Evolutionary conservation across 345 rosid species (phyloP).

Genomic region (Populus davidiana): DNA sequence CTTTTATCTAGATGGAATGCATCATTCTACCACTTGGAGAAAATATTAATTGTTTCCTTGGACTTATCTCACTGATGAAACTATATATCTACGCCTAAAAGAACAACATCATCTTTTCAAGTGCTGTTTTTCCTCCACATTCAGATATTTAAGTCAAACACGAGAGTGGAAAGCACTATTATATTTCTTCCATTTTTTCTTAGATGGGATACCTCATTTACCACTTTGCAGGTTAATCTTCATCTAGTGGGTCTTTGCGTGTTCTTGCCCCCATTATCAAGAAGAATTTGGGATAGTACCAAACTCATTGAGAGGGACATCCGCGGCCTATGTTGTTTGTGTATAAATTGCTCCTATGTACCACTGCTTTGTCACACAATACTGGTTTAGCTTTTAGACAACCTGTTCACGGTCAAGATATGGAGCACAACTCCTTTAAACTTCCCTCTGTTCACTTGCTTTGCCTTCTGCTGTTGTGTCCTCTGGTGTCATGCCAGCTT

Average conservation of each 20-base stretch:
- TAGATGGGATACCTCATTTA: constrained; percentile 29
- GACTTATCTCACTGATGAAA: no score
- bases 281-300: constrained; percentile 41
- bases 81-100: no score
- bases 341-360: constrained; percentile 32
- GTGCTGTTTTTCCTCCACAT: no score
- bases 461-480: constrained; percentile 29
- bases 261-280: constrained; percentile 10
- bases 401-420: constrained; percentile 10
- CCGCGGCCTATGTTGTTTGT: background rate
- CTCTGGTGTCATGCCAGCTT: constrained; percentile 46
- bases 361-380: constrained; percentile 4
- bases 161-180: background rate
- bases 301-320: constrained; percentile 37
- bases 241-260: constrained; percentile 23
- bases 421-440: constrained; percentile 28
- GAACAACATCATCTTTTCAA: no score
- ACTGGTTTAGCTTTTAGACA: background rate
- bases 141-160: no score
- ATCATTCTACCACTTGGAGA: constrained; percentile 29
- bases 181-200: background rate
- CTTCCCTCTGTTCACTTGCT: constrained; percentile 23
- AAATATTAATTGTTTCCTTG: no score
- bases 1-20: constrained; percentile 23
- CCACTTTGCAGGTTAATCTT: constrained; percentile 24